Percentiles rank a stretch among this genome's conserved stretches.
phyloP scores from a whole-genome alignment of 2,329 filamentous ascomycete species.

The Ophiostoma ulmi region DNA sequence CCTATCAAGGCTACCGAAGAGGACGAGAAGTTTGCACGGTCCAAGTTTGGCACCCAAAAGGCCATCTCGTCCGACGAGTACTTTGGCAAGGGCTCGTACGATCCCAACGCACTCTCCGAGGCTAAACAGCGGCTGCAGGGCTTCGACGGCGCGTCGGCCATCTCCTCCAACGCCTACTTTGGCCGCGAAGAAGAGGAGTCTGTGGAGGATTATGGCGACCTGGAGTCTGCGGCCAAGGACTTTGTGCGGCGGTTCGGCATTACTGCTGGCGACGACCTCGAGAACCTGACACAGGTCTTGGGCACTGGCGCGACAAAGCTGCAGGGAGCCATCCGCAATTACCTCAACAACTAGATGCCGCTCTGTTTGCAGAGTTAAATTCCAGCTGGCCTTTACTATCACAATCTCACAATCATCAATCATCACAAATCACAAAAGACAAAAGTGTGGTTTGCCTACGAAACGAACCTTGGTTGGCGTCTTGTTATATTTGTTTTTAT shows the following conservation, averaged over 20 bases:
- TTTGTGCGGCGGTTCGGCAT: constrained; percentile 93
- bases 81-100: constrained; percentile 85
- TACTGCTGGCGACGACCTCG: constrained; percentile 90
- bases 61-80: constrained; percentile 97
- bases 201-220: constrained; percentile 76
- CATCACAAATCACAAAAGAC: not conserved
- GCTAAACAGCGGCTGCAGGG: constrained; percentile 82
- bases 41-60: constrained; percentile 89
- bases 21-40: constrained; percentile 73
- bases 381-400: not conserved
- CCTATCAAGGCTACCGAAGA: constrained; percentile 67
- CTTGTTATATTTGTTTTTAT: not conserved
- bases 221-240: constrained; percentile 92
- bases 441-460: constrained; percentile 4
- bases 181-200: constrained; percentile 76
- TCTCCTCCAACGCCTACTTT: constrained; percentile 97
- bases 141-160: constrained; percentile 86
- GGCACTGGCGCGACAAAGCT: constrained; percentile 81
- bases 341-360: constrained; percentile 51
- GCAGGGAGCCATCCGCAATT: constrained; percentile 67
- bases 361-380: not conserved
- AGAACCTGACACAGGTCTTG: constrained; percentile 76
- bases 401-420: not conserved
- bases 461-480: constrained; percentile 13
- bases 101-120: constrained; percentile 73